Base-by-base conservation (phyloP, 257 asterid genomes). In the Primulina eburnea region DNA sequence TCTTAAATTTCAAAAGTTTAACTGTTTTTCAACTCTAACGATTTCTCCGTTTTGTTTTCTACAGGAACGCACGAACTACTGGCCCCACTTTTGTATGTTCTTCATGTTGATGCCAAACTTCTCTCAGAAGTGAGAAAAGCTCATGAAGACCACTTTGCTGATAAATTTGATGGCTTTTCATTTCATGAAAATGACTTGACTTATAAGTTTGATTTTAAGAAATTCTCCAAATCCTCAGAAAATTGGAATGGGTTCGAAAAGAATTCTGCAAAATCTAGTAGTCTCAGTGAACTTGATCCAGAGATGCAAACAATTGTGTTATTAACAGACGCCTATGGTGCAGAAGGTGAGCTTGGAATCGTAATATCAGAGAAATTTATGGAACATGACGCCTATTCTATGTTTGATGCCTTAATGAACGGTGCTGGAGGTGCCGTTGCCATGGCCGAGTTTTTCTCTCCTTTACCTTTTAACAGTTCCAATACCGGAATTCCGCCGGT, bases 1-100 rank as follows among this genome's bases (percentile, higher is more conserved):
- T 47, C 20, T 47, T 14, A 14, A 47, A 16, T 8, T 47, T 47
- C 20, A 4, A 5, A 47, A 16, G 18, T 47, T 47, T 16, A 16
- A 14, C 56, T 16, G 4, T 4, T 47, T 11, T 47, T 68, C 34
- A 10, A 60, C 64, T 75, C 56, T 20, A 67, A 30, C 33, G 40
- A 63, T 81, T 74, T 4, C 52, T 71, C 66, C 67, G 38, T 74
- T 24, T 72, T 72, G 73, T 37, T 52, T 3, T 80, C 71, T 72
- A 30, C 88, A 92, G 98, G 98, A 68, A 92, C 89, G 98, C 98
- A 92, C 68, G 98, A 92, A 72, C 88, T 92, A 38, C 81, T 92
- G 78, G 98, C 98, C 52, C 98, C 98, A 55, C 74, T 92, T 26
- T 73, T 89, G 53, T 89, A 83, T 73, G 98, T 89, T 75, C 96